These are phyloP conservation scores for Termitomyces sp. DNA, from an alignment of 768 basidiomycete genomes.

Conservation along the genomic window DNA sequence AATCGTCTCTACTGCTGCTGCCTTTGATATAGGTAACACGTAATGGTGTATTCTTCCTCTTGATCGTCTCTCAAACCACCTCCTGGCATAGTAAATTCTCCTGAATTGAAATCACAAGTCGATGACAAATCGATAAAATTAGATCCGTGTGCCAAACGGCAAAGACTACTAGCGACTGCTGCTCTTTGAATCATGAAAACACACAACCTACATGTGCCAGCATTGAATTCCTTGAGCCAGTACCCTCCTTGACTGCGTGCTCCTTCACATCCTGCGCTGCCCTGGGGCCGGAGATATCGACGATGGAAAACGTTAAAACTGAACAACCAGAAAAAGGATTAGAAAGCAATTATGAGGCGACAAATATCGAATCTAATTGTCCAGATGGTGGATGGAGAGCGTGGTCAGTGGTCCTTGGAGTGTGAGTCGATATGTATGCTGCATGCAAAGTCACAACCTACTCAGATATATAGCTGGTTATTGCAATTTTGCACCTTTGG, in stretches of 20 bases:
- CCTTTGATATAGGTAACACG: too few species aligned
- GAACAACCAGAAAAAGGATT: not conserved
- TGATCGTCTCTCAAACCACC: too few species aligned
- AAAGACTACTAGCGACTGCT: not conserved
- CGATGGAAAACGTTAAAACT: not conserved
- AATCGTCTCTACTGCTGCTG: too few species aligned
- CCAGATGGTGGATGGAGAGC: constrained; percentile 40
- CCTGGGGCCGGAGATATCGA: not conserved
- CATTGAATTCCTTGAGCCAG: not conserved
- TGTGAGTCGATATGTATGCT: constrained; percentile 24
- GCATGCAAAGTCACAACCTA: not conserved
- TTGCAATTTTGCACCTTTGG: constrained; percentile 6
- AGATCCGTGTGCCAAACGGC: not conserved
- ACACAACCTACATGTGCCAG: not conserved
- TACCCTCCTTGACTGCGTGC: not conserved
- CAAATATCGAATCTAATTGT: constrained; percentile 9
- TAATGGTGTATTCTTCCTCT: too few species aligned
- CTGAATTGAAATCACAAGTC: not conserved
- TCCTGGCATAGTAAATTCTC: not conserved
- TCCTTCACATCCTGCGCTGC: not conserved
- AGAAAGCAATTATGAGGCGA: not conserved
- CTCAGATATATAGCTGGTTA: not conserved
- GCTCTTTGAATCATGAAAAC: not conserved
- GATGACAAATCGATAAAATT: not conserved
- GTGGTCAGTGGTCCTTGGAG: constrained; percentile 42